phyloP scores from a whole-genome alignment of 1,284 basidiomycete genomes.

The Puccinia hordei region DNA sequence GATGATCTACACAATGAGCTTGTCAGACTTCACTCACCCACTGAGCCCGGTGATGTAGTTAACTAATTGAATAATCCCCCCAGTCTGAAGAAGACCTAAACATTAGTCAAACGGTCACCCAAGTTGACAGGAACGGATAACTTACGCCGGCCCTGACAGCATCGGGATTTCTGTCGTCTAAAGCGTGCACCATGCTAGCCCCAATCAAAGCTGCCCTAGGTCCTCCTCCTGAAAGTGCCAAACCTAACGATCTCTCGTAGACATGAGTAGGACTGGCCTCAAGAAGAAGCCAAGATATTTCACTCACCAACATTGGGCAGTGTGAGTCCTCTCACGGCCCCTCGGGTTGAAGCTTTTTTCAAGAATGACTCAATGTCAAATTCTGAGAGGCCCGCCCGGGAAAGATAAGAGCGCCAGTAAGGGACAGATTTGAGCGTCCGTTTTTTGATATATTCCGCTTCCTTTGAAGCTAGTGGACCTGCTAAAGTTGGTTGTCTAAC shows the following conservation, averaged over 20 bases:
- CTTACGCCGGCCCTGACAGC: slow-evolving; percentile 32
- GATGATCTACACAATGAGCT: background rate
- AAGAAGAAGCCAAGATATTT: background rate
- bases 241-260: background rate
- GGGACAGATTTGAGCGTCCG: slow-evolving; percentile 40
- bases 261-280: background rate
- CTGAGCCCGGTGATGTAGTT: slow-evolving; percentile 43
- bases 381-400: slow-evolving; percentile 25
- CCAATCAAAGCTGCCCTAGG: slow-evolving; percentile 44
- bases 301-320: slow-evolving; percentile 43
- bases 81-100: slow-evolving; percentile 15
- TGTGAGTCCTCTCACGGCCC: slow-evolving; percentile 21
- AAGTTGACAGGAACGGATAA: background rate
- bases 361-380: slow-evolving; percentile 42
- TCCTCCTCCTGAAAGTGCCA: slow-evolving; percentile 45
- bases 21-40: slow-evolving; percentile 16
- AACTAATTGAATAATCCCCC: slow-evolving; percentile 41
- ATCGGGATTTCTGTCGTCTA: slow-evolving; percentile 40
- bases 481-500: slow-evolving; percentile 15
- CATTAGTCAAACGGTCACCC: background rate
- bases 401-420: slow-evolving; percentile 43
- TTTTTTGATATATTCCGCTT: slow-evolving; percentile 37
- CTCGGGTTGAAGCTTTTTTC: slow-evolving; percentile 23
- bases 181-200: slow-evolving; percentile 37
- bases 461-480: slow-evolving; percentile 40